Evolutionary conservation across 352 stramenopile species (phyloP).

Genomic region (Phytophthora niederhauseri): DNA sequence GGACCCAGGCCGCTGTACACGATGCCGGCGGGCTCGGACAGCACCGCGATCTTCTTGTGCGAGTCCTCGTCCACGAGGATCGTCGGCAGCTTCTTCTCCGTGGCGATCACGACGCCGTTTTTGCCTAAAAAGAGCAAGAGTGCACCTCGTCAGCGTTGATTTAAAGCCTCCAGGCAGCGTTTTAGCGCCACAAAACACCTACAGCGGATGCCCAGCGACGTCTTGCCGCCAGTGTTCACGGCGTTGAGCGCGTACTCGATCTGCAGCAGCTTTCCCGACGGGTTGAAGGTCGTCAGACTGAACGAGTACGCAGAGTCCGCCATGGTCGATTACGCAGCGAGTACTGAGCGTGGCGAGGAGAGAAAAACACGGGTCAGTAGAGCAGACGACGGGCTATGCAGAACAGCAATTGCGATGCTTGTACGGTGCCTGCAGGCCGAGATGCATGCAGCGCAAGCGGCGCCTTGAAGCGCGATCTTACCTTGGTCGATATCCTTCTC

Average conservation of each 20-base stretch:
- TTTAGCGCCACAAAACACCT: slow-evolving; percentile 24
- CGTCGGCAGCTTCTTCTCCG: slow-evolving; percentile 98
- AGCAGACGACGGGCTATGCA: background rate
- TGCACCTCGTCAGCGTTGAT: background rate
- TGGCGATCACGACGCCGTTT: slow-evolving; percentile 99
- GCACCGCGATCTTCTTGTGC: slow-evolving; percentile 96
- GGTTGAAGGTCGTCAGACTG: slow-evolving; percentile 99
- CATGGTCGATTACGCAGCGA: slow-evolving; percentile 65
- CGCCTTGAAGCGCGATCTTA: slow-evolving; percentile 36
- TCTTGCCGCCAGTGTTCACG: slow-evolving; percentile 97
- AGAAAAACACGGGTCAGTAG: slow-evolving; percentile 8
- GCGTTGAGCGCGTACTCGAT: slow-evolving; percentile 99
- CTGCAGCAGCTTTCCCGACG: slow-evolving; percentile 99
- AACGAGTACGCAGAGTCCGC: slow-evolving; percentile 98
- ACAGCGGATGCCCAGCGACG: slow-evolving; percentile 97
- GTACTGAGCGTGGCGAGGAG: slow-evolving; percentile 3
- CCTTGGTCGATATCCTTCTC: slow-evolving; percentile 39
- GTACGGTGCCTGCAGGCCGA: background rate
- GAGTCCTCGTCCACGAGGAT: slow-evolving; percentile 96
- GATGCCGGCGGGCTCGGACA: slow-evolving; percentile 93
- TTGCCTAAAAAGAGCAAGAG: slow-evolving; percentile 74
- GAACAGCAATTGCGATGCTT: background rate
- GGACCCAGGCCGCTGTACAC: slow-evolving; percentile 98
- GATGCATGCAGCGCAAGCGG: slow-evolving; percentile 7
- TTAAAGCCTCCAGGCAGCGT: background rate